phyloP scores from a whole-genome alignment of 352 stramenopile species.

The Phytophthora aleatoria region DNA sequence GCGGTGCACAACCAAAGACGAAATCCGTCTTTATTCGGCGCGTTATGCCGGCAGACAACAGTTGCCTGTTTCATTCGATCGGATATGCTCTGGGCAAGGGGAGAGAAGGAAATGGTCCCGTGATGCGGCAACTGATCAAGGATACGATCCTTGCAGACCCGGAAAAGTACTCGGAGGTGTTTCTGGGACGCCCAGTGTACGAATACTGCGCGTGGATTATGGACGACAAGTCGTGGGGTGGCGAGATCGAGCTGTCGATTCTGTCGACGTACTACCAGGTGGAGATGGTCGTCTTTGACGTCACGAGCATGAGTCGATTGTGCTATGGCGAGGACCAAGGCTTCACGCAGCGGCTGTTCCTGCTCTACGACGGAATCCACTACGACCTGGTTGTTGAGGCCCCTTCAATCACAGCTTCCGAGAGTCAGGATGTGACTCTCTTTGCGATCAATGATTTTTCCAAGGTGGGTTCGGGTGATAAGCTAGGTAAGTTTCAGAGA shows the following conservation, averaged over 20 bases:
- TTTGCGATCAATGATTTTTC: slow-evolving; percentile 86
- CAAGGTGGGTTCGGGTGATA: slow-evolving; percentile 47
- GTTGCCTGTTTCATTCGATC: slow-evolving; percentile 88
- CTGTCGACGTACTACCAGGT: slow-evolving; percentile 76
- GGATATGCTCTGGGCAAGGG: slow-evolving; percentile 71
- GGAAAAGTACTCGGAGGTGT: slow-evolving; percentile 73
- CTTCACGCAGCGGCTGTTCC: slow-evolving; percentile 83
- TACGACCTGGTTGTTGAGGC: slow-evolving; percentile 84
- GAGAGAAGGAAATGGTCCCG: slow-evolving; percentile 56
- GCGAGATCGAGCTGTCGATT: slow-evolving; percentile 89
- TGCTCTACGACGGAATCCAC: slow-evolving; percentile 88
- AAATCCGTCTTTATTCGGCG: slow-evolving; percentile 69
- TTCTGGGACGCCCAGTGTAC: slow-evolving; percentile 72
- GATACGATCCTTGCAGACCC: slow-evolving; percentile 71
- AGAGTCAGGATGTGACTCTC: slow-evolving; percentile 62
- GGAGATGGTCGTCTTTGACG: slow-evolving; percentile 87
- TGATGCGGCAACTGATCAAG: slow-evolving; percentile 76
- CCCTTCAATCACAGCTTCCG: slow-evolving; percentile 44
- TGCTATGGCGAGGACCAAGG: slow-evolving; percentile 86
- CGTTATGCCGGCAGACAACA: slow-evolving; percentile 85
- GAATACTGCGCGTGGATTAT: slow-evolving; percentile 89
- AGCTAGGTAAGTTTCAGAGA: not conserved
- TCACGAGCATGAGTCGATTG: slow-evolving; percentile 84
- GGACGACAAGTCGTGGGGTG: slow-evolving; percentile 82
- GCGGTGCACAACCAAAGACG: slow-evolving; percentile 23